Evolutionary conservation across 78 protist genomes (phyloP), one percentile per base, ranked within the genome.

Genomic region (Protostelium mycophagum): DNA sequence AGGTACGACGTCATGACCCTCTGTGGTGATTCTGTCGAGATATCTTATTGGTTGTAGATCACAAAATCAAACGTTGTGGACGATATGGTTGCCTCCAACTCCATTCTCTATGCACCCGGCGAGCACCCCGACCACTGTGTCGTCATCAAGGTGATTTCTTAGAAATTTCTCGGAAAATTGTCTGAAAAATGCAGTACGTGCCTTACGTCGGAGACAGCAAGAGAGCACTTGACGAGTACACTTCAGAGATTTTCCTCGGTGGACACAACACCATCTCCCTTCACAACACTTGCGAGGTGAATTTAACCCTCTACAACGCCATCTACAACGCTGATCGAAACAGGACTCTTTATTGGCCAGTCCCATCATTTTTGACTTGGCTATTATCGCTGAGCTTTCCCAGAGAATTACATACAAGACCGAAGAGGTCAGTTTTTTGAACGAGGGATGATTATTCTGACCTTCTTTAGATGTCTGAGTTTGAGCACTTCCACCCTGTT

Each of bases 211-310:
- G 98, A n/a, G 99, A 99, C 95, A 88, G 96, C 94, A 99, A 99
- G 99, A 93, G 99, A 83, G 99, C 99, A 35, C 90, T 99, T 96
- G 99, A 99, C 94, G 99, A 99, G 93, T 99, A 98, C 95, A 88
- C 91, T 83, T 95, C 97, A 0, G 93, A 94, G 85, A 98, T 99
- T 90, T 97, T 97, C 97, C 94, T 98, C 99, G 98, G 98, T 83
- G 99, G 99, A 38, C 85, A 38, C 90, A 96, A 98, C 96, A 98
- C 99, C 84, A 90, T 95, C 89, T 90, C 91, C 89, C 91, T 95
- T 89, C 97, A 97, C 94, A 95, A 95, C 96, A 97, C 98, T 9
- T 96, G 98, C 90, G 96, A 95, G n/a, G n/a, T n/a, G n/a, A n/a
- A n/a, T n/a, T n/a, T n/a, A n/a, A n/a, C n/a, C n/a, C n/a, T n/a